phyloP scores from a whole-genome alignment of 352 stramenopile genomes.

The Pythium diclinum region DNA sequence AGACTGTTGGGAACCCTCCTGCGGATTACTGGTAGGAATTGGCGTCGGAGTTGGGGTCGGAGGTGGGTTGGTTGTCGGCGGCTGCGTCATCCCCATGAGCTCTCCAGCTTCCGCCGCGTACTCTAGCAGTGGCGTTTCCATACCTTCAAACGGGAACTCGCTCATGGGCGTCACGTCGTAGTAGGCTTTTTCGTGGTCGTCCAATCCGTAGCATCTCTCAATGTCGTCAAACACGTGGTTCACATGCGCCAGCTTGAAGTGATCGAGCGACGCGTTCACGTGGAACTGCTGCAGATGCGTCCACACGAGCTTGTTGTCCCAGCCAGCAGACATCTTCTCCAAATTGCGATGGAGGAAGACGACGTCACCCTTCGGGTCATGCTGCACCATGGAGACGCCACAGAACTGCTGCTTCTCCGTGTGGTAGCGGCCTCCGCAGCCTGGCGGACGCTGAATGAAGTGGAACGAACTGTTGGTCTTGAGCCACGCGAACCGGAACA shows the following conservation, averaged over 20 bases:
- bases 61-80: no score
- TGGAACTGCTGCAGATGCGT: conserved; percentile 30
- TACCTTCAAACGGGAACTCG: background rate
- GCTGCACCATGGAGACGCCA: conserved; percentile 38
- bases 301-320: conserved; percentile 11
- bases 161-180: background rate
- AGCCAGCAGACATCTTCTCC: conserved; percentile 13
- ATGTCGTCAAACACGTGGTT: conserved; percentile 9
- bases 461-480: conserved; percentile 18
- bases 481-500: conserved; percentile 28
- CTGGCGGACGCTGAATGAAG: conserved; percentile 10
- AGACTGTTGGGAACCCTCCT: no score
- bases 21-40: no score
- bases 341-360: conserved; percentile 36
- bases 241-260: conserved; percentile 21
- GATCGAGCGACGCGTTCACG: background rate
- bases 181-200: background rate
- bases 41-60: no score
- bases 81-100: no score
- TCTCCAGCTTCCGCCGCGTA: background rate
- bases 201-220: conserved; percentile 14
- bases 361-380: conserved; percentile 30
- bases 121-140: background rate
- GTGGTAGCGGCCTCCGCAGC: conserved; percentile 17
- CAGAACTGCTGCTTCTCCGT: conserved; percentile 25